These are phyloP conservation scores for Brassica napus DNA, from an alignment of 345 rosid species.

Conservation along the genomic window Da-Ae NC_063440.1:17052001-17052500, in stretches of 20 bases:
- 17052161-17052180: slow-evolving; percentile 10
- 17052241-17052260: not conserved
- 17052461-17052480: slow-evolving; percentile 15
- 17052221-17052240: not conserved
- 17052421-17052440: slow-evolving; percentile 28
- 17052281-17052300: not conserved
- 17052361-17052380: not conserved
- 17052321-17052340: not conserved
- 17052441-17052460: slow-evolving; percentile 33
- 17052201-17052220: not conserved
- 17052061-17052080: not conserved
- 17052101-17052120: slow-evolving; percentile 29
- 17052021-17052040: not conserved
- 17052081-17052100: slow-evolving; percentile 25
- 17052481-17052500: not conserved
- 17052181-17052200: not conserved
- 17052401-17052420: slow-evolving; percentile 27
- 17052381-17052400: slow-evolving; percentile 19
- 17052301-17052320: not conserved
- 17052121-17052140: not conserved
- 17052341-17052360: not conserved
- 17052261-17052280: not conserved
- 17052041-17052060: not conserved
- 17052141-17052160: not conserved
- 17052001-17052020: not conserved